phyloP scores from a whole-genome alignment of 2,329 filamentous ascomycete species.

The Lecanicillium sp. region DNA sequence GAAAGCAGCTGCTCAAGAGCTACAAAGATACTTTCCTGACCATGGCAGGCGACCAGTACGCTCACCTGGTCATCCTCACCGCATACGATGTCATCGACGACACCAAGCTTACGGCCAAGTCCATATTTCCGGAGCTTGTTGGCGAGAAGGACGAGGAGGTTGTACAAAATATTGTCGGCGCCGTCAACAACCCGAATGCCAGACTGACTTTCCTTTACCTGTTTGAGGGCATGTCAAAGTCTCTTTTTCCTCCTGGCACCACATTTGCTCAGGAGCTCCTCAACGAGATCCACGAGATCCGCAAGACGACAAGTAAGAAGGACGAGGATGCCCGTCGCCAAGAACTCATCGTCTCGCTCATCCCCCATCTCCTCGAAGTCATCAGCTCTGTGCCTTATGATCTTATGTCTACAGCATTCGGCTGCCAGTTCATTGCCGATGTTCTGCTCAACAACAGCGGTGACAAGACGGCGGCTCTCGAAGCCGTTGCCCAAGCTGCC shows the following conservation, averaged over 20 bases:
- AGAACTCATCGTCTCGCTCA: constrained; percentile 70
- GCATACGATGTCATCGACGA: constrained; percentile 92
- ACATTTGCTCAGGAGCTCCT: constrained; percentile 64
- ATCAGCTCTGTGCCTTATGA: constrained; percentile 62
- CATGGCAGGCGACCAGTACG: constrained; percentile 75
- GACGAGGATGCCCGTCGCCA: constrained; percentile 67
- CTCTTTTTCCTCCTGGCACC: constrained; percentile 56
- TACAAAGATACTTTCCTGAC: constrained; percentile 86
- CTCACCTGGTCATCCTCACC: constrained; percentile 73
- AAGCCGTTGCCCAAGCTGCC: constrained; percentile 61
- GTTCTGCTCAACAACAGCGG: constrained; percentile 70
- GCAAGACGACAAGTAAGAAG: constrained; percentile 87
- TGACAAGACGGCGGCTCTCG: constrained; percentile 69
- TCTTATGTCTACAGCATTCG: constrained; percentile 70
- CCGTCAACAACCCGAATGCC: constrained; percentile 60
- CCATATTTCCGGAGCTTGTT: constrained; percentile 80
- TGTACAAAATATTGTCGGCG: constrained; percentile 56
- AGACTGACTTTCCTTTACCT: constrained; percentile 71
- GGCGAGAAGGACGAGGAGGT: constrained; percentile 61
- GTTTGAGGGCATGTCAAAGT: constrained; percentile 61
- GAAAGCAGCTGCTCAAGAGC: constrained; percentile 78
- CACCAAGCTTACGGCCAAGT: constrained; percentile 79
- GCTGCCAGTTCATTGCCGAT: constrained; percentile 80
- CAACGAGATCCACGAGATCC: constrained; percentile 70
- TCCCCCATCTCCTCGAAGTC: constrained; percentile 67